These are phyloP conservation scores for Tetrapisispora arboricola DNA, from an alignment of 805 yeast species.

Conservation along the genomic window DNA sequence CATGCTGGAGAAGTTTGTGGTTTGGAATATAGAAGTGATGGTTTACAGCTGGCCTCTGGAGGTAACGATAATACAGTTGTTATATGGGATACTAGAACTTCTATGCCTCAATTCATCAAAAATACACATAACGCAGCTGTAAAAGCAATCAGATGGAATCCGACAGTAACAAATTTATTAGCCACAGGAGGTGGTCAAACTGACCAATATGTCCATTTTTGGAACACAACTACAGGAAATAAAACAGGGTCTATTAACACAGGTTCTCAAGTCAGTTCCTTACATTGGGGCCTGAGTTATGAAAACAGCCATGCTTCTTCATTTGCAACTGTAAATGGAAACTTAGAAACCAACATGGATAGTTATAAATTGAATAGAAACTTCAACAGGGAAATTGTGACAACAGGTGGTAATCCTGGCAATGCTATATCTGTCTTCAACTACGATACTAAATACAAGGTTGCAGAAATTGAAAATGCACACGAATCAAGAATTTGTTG, in stretches of 20 bases:
- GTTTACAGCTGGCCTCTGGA: constrained; percentile 78
- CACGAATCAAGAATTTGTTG: constrained; percentile 83
- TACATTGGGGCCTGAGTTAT: constrained; percentile 70
- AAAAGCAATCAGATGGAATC: constrained; percentile 92
- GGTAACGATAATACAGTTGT: constrained; percentile 91
- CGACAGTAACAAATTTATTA: constrained; percentile 65
- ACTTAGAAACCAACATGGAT: constrained; percentile 18
- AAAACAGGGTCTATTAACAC: constrained; percentile 80
- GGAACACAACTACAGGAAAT: constrained; percentile 90
- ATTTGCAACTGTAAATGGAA: not conserved
- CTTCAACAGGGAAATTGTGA: constrained; percentile 57
- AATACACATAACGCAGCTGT: constrained; percentile 87
- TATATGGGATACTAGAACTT: constrained; percentile 80
- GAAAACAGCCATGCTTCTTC: constrained; percentile 5
- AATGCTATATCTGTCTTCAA: constrained; percentile 76
- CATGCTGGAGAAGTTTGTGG: constrained; percentile 94
- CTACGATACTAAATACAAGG: constrained; percentile 75
- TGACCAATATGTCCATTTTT: constrained; percentile 81
- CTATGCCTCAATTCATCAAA: constrained; percentile 62
- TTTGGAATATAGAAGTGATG: constrained; percentile 73
- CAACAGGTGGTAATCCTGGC: constrained; percentile 89
- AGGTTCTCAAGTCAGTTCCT: constrained; percentile 88
- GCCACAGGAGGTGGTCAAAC: constrained; percentile 98
- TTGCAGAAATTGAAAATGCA: constrained; percentile 77
- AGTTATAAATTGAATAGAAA: not conserved